Conservation (phyloP, 768 basidiomycete species). For the Cyclocybe cylindracea region DNA sequence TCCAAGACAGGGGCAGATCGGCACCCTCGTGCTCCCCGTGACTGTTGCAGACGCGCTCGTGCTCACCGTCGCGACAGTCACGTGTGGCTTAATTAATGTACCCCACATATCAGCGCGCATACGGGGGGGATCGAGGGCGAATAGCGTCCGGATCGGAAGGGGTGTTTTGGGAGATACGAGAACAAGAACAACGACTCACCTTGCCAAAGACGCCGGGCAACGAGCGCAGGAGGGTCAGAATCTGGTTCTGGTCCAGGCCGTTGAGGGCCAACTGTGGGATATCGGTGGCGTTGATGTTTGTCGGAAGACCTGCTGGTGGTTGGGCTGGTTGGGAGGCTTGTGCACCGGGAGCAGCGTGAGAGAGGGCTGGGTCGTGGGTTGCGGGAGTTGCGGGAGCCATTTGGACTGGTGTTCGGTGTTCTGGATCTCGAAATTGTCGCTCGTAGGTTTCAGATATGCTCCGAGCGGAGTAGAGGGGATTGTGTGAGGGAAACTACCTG, state of each 20-base stretch:
- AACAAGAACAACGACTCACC: slow-evolving; percentile 37
- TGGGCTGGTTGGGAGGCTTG: slow-evolving; percentile 29
- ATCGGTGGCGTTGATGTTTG: slow-evolving; percentile 24
- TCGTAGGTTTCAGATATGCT: not conserved
- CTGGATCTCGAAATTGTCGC: not conserved
- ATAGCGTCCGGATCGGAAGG: slow-evolving; percentile 11
- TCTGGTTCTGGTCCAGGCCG: slow-evolving; percentile 54
- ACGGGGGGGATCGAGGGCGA: slow-evolving; percentile 5
- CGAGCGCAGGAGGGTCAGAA: slow-evolving; percentile 57
- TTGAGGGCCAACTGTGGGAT: slow-evolving; percentile 25
- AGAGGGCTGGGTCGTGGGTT: slow-evolving; percentile 39
- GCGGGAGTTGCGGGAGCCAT: slow-evolving; percentile 38
- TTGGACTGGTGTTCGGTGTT: slow-evolving; percentile 1
- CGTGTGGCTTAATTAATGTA: slow-evolving; percentile 32
- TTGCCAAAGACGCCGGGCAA: slow-evolving; percentile 58
- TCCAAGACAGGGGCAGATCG: not conserved
- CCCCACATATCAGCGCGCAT: slow-evolving; percentile 5
- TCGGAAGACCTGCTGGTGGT: slow-evolving; percentile 21
- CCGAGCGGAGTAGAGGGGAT: too few relatives aligned
- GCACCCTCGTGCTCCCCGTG: slow-evolving; percentile 33
- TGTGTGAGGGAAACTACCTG: not conserved
- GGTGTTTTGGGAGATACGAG: slow-evolving; percentile 9
- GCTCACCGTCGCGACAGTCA: slow-evolving; percentile 38
- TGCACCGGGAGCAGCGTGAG: slow-evolving; percentile 31
- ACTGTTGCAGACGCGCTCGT: slow-evolving; percentile 35